Percentiles rank a stretch among this genome's conserved stretches.
Evolutionary conservation across 768 basidiomycete species (phyloP).

Genomic region (Leccinum obscurum): DNA sequence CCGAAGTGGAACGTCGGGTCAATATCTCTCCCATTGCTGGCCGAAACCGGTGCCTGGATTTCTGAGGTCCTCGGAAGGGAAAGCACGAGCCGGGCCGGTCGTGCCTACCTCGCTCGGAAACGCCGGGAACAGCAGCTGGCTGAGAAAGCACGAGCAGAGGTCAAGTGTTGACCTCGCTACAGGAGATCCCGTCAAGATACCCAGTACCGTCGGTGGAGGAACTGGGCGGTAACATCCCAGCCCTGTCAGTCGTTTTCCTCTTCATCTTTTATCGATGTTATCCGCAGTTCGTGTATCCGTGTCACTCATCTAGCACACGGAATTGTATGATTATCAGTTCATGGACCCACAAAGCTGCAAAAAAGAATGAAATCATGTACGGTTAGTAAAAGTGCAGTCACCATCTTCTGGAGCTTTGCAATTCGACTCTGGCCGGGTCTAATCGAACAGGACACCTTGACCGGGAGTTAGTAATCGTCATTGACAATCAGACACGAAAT

Average conservation of each 20-base stretch:
- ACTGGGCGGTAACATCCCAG: neutral
- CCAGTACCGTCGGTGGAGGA: too few species aligned
- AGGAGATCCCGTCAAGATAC: too few species aligned
- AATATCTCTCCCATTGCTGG: constrained; percentile 64
- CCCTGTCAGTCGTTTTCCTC: neutral
- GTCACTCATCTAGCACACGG: neutral
- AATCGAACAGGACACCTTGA: neutral
- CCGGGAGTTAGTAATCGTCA: neutral
- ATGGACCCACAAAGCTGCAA: neutral
- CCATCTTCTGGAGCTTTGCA: neutral
- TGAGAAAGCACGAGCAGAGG: constrained; percentile 12
- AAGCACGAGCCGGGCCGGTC: constrained; percentile 76
- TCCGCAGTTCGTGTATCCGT: neutral
- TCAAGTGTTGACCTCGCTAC: constrained; percentile 8
- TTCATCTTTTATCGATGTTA: neutral
- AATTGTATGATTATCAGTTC: neutral
- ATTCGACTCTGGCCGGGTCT: neutral
- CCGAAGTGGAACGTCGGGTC: constrained; percentile 38
- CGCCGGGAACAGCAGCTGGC: constrained; percentile 34
- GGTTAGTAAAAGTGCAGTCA: neutral
- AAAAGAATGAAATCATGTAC: neutral
- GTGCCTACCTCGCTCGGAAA: constrained; percentile 61
- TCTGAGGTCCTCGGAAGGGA: constrained; percentile 61
- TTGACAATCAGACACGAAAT: too few species aligned
- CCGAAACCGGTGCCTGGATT: constrained; percentile 83